Evolutionary conservation across 306 rosid genomes (phyloP), one percentile per base, ranked within the genome.

Genomic region (Glycine tomentella): DNA sequence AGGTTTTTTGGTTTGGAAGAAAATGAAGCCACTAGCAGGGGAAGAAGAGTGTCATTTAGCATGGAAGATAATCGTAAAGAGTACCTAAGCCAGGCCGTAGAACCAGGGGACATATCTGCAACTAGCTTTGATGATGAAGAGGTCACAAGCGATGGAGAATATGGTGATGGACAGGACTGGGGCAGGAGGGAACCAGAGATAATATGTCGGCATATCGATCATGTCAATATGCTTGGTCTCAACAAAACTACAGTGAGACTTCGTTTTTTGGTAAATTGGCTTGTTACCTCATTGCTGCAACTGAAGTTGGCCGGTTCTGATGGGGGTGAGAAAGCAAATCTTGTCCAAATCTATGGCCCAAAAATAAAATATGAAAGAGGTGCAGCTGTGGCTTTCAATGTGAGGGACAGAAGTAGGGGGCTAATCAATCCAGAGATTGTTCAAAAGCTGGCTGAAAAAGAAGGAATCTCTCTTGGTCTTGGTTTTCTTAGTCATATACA

Each of bases 341-440:
- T 95, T 52, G 94, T 95, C 46, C 89, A 90, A 15, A 95, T 95
- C 67, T 95, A 95, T 74, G 98, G 98, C 25, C 98, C 98, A 3
- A 95, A 95, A 75, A 92, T 95, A 64, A 95, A 95, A 83, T 95
- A 95, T 31, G 98, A 95, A 84, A 88, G 98, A 74, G 98, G 98
- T 70, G 97, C 97, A 14, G 95, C 98, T 17, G 93, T 95, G 68
- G 98, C 98, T 70, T 95, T 95, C 90, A 95, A 95, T 69, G 72
- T 95, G 73, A 91, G 94, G 81, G 95, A 90, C 83, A 80, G 85
- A 83, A 89, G 81, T 50, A 75, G 85, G 80, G 97, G 91, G 50
- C 83, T 91, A 61, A 89, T 95, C 83, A 86, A 82, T 74, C 98
- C 98, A 55, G 98, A 95, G 84, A 83, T 89, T 74, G 98, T 95